Conservation (phyloP, 179 eudicot genomes). For the Beta corolliflora region DNA sequence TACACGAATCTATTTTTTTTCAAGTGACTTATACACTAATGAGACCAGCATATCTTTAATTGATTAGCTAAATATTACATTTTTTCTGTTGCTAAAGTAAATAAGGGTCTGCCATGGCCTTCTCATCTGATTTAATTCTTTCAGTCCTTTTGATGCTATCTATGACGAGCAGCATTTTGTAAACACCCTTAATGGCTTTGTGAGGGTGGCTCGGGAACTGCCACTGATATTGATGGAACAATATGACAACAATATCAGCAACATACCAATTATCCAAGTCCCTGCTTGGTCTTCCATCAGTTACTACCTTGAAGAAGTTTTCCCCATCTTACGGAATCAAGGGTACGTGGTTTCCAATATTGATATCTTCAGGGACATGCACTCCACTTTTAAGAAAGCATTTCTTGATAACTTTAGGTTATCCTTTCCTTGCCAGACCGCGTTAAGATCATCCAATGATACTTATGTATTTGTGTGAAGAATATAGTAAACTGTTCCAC, state of each 20-base stretch:
- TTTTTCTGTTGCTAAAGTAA: background rate
- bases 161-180: constrained; percentile 73
- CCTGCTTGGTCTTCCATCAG: constrained; percentile 78
- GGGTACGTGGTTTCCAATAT: constrained; percentile 42
- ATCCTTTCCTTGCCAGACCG: background rate
- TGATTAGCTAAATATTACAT: background rate
- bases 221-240: constrained; percentile 57
- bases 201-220: constrained; percentile 49
- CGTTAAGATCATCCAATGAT: background rate
- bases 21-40: no score
- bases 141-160: constrained; percentile 74
- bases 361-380: background rate
- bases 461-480: background rate
- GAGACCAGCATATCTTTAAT: background rate
- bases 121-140: constrained; percentile 16
- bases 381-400: background rate
- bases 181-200: constrained; percentile 46
- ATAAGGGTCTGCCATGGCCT: background rate
- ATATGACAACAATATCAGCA: constrained; percentile 55
- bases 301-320: constrained; percentile 62
- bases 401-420: background rate
- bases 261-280: constrained; percentile 56
- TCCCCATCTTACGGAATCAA: constrained; percentile 60
- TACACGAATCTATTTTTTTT: no score
- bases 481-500: background rate